These are phyloP conservation scores for Botrytis deweyae DNA, from an alignment of 2,329 filamentous ascomycete species.

Conservation along the genomic window DNA sequence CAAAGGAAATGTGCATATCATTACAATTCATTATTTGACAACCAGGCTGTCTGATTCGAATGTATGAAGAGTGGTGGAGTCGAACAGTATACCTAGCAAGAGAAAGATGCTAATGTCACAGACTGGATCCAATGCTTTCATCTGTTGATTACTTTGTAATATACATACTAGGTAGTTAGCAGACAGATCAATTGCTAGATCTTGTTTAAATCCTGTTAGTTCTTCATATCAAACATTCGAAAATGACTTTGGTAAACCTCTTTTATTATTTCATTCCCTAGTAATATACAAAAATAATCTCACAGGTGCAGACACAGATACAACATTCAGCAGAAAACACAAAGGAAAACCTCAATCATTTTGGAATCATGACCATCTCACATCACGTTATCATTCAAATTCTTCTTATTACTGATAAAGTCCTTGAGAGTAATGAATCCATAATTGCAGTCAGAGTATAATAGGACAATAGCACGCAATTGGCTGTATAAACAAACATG, in stretches of 20 bases:
- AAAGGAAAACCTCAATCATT: not conserved
- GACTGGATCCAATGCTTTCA: not conserved
- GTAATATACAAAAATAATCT: not conserved
- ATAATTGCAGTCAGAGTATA: not conserved
- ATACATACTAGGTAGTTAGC: not conserved
- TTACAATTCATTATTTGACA: not conserved
- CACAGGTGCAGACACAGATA: not conserved
- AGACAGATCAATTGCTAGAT: not conserved
- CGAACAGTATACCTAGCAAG: not conserved
- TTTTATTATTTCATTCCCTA: not conserved
- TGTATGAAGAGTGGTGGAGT: not conserved
- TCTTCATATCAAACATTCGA: not conserved
- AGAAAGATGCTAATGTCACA: not conserved
- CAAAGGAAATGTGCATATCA: not conserved
- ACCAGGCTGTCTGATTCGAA: not conserved
- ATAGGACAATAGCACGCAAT: not conserved
- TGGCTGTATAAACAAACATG: not conserved
- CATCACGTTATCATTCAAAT: not conserved
- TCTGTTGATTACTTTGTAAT: not conserved
- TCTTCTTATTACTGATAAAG: not conserved
- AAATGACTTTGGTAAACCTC: not conserved
- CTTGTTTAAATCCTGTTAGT: not conserved
- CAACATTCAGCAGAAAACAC: not conserved
- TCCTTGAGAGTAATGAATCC: not conserved
- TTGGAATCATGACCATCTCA: not conserved